These are phyloP conservation scores for Candolleomyces aberdarensis DNA, from an alignment of 768 basidiomycete species.

Conservation along the genomic window DNA sequence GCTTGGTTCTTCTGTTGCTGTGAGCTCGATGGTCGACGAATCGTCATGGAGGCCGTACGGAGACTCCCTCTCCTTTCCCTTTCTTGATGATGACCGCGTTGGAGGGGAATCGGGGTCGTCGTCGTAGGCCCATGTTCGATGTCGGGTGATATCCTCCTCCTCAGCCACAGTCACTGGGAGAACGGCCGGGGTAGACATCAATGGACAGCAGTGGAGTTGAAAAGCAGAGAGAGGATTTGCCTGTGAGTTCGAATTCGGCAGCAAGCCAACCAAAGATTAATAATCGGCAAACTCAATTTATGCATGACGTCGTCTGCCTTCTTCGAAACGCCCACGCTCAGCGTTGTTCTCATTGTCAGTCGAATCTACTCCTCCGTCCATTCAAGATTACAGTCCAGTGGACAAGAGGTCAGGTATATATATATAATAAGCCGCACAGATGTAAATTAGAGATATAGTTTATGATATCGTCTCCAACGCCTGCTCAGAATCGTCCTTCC, in stretches of 20 bases:
- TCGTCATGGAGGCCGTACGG: constrained; percentile 10
- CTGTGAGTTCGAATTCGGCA: background rate
- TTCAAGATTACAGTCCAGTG: no score
- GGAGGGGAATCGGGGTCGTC: background rate
- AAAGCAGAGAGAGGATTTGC: background rate
- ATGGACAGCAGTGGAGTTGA: background rate
- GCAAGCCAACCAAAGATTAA: background rate
- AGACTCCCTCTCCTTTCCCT: constrained; percentile 34
- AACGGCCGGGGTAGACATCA: constrained; percentile 5
- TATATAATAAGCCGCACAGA: background rate
- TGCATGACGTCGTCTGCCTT: background rate
- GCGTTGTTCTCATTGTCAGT: no score
- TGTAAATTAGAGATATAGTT: background rate
- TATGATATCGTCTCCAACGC: background rate
- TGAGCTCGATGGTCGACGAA: constrained; percentile 18
- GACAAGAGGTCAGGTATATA: background rate
- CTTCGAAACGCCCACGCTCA: no score
- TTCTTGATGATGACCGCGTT: constrained; percentile 11
- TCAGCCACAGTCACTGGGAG: background rate
- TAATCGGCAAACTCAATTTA: background rate
- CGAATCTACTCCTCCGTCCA: no score
- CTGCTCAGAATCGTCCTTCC: constrained; percentile 35
- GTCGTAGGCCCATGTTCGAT: constrained; percentile 18
- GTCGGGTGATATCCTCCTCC: constrained; percentile 43
- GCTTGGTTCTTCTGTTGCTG: constrained; percentile 26